phyloP scores from a whole-genome alignment of 2,329 filamentous ascomycete species.

The Aureobasidium vineae region DNA sequence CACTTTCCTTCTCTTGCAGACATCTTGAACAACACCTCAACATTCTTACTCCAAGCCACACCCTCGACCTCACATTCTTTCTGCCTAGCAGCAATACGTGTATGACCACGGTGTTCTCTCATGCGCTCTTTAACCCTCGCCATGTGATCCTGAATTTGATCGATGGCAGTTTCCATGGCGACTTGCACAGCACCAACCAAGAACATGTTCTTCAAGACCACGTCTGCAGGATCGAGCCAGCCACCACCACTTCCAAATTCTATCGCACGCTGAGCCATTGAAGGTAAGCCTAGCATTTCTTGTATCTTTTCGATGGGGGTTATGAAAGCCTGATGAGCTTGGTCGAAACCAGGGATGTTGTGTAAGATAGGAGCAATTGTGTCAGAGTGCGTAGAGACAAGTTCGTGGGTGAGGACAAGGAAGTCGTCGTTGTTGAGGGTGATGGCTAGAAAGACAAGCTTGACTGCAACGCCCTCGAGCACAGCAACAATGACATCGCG shows the following conservation, averaged over 20 bases:
- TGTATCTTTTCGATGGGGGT: conserved; percentile 10
- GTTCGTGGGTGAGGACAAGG: conserved; percentile 11
- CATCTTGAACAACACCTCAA: not conserved
- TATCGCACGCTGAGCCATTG: conserved; percentile 11
- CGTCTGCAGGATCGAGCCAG: conserved; percentile 6
- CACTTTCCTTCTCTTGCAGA: not conserved
- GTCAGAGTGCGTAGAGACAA: conserved; percentile 8
- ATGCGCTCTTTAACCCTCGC: not conserved
- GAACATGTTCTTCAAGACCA: conserved; percentile 24
- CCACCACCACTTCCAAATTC: not conserved
- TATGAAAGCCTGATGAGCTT: conserved; percentile 3
- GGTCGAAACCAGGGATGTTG: not conserved
- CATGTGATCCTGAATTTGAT: conserved; percentile 8
- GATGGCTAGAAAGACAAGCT: conserved; percentile 15
- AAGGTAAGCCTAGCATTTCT: not conserved
- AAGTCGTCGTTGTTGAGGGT: conserved; percentile 21
- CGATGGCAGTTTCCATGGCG: conserved; percentile 12
- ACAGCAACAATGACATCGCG: conserved; percentile 11
- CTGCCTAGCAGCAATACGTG: not conserved
- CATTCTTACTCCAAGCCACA: conserved; percentile 6
- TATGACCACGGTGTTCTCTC: conserved; percentile 5
- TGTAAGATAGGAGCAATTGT: not conserved
- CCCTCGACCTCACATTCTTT: not conserved
- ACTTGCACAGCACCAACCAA: conserved; percentile 14
- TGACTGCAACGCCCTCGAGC: conserved; percentile 7